phyloP scores from a whole-genome alignment of 768 basidiomycete genomes.

The Tricholoma furcatifolium region DNA sequence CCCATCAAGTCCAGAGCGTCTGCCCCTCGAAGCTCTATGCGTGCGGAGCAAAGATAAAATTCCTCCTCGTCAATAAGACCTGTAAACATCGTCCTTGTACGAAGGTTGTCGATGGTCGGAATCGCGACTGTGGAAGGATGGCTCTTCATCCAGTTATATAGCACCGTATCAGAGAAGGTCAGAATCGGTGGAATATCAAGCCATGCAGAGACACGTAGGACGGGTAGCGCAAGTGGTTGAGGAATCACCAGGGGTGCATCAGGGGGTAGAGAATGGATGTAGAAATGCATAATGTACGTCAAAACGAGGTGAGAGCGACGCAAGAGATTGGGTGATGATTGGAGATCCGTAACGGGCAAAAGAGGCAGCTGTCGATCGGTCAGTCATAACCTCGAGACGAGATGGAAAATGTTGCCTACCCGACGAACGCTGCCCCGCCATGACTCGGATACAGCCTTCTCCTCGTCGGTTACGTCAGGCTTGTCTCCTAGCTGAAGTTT shows the following conservation, averaged over 20 bases:
- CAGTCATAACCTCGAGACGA: not conserved
- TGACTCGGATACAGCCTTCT: constrained; percentile 35
- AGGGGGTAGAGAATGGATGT: constrained; percentile 63
- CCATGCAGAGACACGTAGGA: constrained; percentile 64
- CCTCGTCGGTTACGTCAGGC: constrained; percentile 32
- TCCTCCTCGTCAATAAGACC: constrained; percentile 77
- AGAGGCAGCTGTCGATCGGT: constrained; percentile 46
- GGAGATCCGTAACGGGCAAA: constrained; percentile 44
- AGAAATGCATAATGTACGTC: constrained; percentile 73
- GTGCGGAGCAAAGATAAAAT: constrained; percentile 84
- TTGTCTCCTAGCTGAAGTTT: constrained; percentile 52
- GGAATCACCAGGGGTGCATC: constrained; percentile 64
- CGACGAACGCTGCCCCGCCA: constrained; percentile 47
- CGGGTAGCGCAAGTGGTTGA: constrained; percentile 66
- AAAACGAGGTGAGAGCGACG: constrained; percentile 75
- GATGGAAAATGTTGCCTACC: constrained; percentile 28
- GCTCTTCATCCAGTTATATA: constrained; percentile 75
- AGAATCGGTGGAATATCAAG: constrained; percentile 84
- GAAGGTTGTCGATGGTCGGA: constrained; percentile 60
- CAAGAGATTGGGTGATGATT: constrained; percentile 51
- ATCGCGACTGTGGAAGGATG: constrained; percentile 32
- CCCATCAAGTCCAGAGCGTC: constrained; percentile 86
- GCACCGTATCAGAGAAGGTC: constrained; percentile 89
- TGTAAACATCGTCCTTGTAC: constrained; percentile 71
- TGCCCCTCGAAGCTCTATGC: constrained; percentile 85